phyloP scores from a whole-genome alignment of 169 alveolate genomes.

The Eimeria tenella region DNA sequence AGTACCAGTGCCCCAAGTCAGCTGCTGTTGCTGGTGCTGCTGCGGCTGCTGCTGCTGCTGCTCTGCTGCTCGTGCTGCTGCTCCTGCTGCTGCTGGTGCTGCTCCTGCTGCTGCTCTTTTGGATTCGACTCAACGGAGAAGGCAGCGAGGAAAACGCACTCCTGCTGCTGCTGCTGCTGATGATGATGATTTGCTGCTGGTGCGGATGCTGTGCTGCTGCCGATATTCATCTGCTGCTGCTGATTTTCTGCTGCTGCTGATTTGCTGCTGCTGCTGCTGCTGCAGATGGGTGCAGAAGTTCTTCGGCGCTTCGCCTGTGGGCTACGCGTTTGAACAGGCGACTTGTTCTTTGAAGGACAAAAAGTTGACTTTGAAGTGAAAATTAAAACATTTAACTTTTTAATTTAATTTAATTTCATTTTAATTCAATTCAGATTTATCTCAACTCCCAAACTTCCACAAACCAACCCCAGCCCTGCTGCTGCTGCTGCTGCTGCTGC shows the following conservation, averaged over 20 bases:
- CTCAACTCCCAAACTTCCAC: neutral
- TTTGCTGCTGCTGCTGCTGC: neutral
- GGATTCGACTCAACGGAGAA: no score
- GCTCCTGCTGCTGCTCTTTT: neutral
- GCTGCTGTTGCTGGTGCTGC: neutral
- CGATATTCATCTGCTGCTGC: no score
- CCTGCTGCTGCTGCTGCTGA: neutral
- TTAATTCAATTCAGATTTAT: no score
- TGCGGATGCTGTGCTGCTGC: neutral
- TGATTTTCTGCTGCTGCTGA: no score
- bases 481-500: neutral
- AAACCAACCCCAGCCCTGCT: neutral
- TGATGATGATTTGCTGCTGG: neutral
- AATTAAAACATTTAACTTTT: no score
- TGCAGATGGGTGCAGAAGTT: conserved; percentile 61
- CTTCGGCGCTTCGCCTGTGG: conserved; percentile 49
- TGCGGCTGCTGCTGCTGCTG: neutral
- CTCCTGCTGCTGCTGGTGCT: neutral
- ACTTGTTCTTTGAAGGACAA: conserved; percentile 31
- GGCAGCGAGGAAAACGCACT: no score
- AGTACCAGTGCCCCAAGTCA: conserved; percentile 50
- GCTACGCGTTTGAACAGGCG: conserved; percentile 62
- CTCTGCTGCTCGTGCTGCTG: neutral
- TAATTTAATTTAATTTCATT: no score
- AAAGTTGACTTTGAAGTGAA: neutral